Percentiles rank a stretch among this genome's conserved stretches.
Evolutionary conservation across 2,329 filamentous ascomycete genomes (phyloP).

Genomic region (Neonectria magnoliae): DNA sequence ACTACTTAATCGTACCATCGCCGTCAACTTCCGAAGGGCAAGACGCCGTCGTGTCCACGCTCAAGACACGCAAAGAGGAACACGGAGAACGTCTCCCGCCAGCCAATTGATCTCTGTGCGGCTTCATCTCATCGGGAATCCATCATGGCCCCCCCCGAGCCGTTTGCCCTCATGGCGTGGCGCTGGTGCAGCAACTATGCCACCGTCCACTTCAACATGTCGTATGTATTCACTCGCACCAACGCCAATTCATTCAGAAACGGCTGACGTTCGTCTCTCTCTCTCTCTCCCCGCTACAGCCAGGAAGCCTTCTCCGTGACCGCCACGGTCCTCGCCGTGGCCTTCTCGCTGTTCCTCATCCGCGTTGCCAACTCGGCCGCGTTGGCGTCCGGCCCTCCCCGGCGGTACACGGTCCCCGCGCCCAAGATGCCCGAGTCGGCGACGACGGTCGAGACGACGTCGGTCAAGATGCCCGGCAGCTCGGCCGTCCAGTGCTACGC

Average conservation of each 20-base stretch:
- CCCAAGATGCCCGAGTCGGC: slow-evolving; percentile 70
- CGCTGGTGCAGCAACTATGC: slow-evolving; percentile 33
- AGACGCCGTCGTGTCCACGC: not conserved
- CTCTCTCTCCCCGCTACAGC: slow-evolving; percentile 25
- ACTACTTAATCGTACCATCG: not conserved
- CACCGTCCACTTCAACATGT: slow-evolving; percentile 36
- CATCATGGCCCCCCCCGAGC: slow-evolving; percentile 33
- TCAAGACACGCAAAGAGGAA: not conserved
- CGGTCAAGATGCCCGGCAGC: slow-evolving; percentile 72
- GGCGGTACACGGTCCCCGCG: slow-evolving; percentile 68
- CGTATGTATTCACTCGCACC: slow-evolving; percentile 31
- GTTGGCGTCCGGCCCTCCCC: slow-evolving; percentile 50
- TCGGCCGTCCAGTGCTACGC: slow-evolving; percentile 84
- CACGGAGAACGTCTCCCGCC: not conserved
- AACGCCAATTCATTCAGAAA: not conserved
- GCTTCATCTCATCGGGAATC: not conserved
- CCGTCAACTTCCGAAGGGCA: not conserved
- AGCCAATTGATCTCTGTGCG: slow-evolving; percentile 13
- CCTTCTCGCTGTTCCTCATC: slow-evolving; percentile 46
- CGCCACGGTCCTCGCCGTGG: slow-evolving; percentile 44
- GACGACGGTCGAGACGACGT: slow-evolving; percentile 66
- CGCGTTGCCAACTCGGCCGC: slow-evolving; percentile 39
- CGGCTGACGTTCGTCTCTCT: not conserved
- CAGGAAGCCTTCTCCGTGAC: slow-evolving; percentile 42
- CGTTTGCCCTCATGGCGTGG: slow-evolving; percentile 34